These are phyloP conservation scores for Epichloe sibirici DNA, from an alignment of 2,329 filamentous ascomycete genomes.

Conservation along the genomic window DNA sequence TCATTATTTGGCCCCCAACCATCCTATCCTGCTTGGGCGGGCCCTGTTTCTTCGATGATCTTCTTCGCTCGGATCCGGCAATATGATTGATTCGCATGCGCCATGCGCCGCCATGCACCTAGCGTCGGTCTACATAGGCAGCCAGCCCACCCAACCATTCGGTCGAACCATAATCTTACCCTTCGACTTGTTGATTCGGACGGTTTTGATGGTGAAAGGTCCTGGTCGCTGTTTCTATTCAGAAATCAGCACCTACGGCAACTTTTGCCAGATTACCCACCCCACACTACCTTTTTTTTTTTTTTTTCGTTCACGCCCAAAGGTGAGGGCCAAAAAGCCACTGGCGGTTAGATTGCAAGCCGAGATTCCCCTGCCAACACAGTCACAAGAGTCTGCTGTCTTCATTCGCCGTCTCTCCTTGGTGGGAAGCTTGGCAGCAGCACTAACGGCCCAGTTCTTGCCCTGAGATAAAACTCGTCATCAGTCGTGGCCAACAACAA, in stretches of 20 bases:
- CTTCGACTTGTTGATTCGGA: background rate
- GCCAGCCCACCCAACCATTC: background rate
- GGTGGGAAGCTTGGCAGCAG: too few species aligned
- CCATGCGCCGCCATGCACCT: background rate
- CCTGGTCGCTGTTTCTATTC: background rate
- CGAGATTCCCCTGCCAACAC: background rate
- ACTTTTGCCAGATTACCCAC: background rate
- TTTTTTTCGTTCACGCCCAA: background rate
- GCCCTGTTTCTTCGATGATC: background rate
- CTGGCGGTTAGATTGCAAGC: background rate
- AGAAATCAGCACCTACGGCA: background rate
- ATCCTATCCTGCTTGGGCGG: background rate
- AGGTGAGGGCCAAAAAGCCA: background rate
- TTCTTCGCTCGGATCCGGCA: background rate
- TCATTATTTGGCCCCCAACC: conserved; percentile 2
- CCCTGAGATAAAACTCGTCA: too few species aligned
- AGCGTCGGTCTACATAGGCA: background rate
- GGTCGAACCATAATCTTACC: background rate
- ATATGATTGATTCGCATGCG: conserved; percentile 4
- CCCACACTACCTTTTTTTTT: background rate
- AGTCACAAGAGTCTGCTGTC: background rate
- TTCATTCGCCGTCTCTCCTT: background rate
- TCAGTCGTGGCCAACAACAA: too few species aligned
- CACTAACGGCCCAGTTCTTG: too few species aligned
- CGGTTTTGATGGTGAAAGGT: background rate